Conservation (phyloP, 495 filamentous ascomycete species). For the Cudoniella acicularis region DNA sequence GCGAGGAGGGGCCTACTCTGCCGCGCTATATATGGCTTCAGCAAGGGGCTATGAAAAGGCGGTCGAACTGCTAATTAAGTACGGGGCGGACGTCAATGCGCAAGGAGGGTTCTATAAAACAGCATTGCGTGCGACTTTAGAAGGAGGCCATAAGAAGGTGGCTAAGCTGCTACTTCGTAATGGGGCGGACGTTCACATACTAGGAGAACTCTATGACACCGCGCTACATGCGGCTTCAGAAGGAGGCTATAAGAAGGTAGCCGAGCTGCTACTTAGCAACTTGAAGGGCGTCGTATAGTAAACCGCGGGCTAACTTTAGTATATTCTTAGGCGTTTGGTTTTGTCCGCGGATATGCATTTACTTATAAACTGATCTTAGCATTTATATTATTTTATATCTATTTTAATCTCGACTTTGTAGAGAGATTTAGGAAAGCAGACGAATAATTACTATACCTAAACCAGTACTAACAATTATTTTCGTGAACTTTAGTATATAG, state of each 20-base stretch:
- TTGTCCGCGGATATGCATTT: too few relatives aligned
- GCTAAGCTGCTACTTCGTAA: constrained; percentile 4
- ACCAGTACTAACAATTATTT: too few relatives aligned
- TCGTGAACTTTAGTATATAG: too few relatives aligned
- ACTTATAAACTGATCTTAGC: too few relatives aligned
- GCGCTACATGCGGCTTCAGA: constrained; percentile 22
- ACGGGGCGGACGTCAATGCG: background rate
- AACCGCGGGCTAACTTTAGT: too few relatives aligned
- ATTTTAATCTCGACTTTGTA: too few relatives aligned
- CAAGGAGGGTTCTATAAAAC: background rate
- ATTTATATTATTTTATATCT: too few relatives aligned
- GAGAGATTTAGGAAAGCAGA: too few relatives aligned
- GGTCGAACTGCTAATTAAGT: constrained; percentile 13
- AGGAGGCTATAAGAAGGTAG: constrained; percentile 5
- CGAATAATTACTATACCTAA: too few relatives aligned
- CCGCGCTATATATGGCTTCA: constrained; percentile 24
- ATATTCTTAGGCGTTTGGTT: too few relatives aligned
- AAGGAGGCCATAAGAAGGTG: background rate
- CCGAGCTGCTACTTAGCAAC: constrained; percentile 13
- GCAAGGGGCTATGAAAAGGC: constrained; percentile 4
- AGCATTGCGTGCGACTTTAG: background rate
- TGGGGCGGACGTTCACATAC: constrained; percentile 5
- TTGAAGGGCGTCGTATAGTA: background rate
- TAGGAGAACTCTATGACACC: background rate
- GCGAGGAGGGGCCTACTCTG: background rate